Conservation (phyloP, 306 rosid genomes). For the Alnus glutinosa region DNA sequence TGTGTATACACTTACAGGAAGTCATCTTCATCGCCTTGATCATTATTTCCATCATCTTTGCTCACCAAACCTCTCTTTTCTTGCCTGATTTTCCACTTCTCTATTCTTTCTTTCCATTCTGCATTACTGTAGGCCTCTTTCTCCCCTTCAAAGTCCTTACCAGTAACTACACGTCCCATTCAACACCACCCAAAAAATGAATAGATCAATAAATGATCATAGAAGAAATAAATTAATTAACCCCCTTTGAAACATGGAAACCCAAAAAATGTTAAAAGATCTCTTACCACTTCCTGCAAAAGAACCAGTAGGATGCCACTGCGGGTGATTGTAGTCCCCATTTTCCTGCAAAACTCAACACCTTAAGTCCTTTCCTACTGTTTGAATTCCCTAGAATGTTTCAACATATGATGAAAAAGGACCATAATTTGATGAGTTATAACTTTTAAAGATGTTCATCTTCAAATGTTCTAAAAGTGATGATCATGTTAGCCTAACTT, state of each 20-base stretch:
- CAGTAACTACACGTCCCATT: conserved; percentile 41
- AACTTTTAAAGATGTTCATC: background rate
- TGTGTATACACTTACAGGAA: conserved; percentile 43
- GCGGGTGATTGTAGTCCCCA: conserved; percentile 47
- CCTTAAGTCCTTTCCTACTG: background rate
- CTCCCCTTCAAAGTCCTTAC: conserved; percentile 66
- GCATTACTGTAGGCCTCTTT: conserved; percentile 38
- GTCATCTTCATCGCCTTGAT: conserved; percentile 68
- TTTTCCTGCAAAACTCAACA: conserved; percentile 59
- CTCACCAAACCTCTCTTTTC: conserved; percentile 62
- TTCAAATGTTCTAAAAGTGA: background rate
- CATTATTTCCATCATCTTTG: conserved; percentile 60
- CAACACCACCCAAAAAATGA: conserved; percentile 6
- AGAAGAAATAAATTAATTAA: conserved; percentile 5
- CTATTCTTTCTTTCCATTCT: conserved; percentile 80
- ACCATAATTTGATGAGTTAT: background rate
- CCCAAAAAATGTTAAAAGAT: background rate
- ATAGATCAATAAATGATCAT: conserved; percentile 7
- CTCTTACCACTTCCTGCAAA: conserved; percentile 63
- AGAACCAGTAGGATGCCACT: conserved; percentile 49
- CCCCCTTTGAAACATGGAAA: background rate
- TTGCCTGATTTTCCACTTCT: conserved; percentile 96
- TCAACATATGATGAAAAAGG: background rate
- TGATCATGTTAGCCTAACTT: too few relatives aligned
- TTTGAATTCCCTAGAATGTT: background rate